Percentiles rank a stretch among this genome's conserved stretches.
phyloP scores from a whole-genome alignment of 2,329 filamentous ascomycete species.

The Clathrospora elynae region DNA sequence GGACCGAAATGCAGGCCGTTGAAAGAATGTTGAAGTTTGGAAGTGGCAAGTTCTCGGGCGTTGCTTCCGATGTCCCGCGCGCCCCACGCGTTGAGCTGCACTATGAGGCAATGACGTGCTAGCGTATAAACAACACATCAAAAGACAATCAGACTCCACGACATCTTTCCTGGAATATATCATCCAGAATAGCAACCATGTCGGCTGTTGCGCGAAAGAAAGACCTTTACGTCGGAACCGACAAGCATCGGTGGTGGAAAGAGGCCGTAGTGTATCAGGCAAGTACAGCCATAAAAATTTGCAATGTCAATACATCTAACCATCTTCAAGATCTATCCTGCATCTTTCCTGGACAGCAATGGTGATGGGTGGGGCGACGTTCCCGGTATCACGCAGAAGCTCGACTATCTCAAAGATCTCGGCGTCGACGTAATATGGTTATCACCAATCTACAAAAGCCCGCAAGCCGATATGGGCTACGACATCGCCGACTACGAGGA shows the following conservation, averaged over 20 bases:
- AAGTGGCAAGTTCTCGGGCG: constrained; percentile 9
- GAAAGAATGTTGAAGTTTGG: neutral
- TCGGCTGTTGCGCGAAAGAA: constrained; percentile 16
- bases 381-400: constrained; percentile 60
- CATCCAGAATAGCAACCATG: constrained; percentile 3
- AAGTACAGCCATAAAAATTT: neutral
- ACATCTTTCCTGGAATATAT: neutral
- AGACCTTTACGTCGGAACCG: constrained; percentile 38
- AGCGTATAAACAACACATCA: constrained; percentile 1
- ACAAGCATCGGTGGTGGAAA: constrained; percentile 61
- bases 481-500: constrained; percentile 51
- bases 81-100: constrained; percentile 9
- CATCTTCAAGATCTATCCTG: constrained; percentile 57
- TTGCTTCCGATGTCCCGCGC: constrained; percentile 1
- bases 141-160: neutral
- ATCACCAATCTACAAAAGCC: constrained; percentile 53
- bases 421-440: constrained; percentile 49
- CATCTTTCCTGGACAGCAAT: constrained; percentile 64
- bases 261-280: constrained; percentile 64
- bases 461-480: constrained; percentile 52
- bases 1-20: neutral
- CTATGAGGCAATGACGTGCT: constrained; percentile 11
- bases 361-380: constrained; percentile 62
- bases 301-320: neutral
- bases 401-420: constrained; percentile 61